Base-by-base conservation (phyloP, 306 rosid species). In the Lotus japonicus region DNA sequence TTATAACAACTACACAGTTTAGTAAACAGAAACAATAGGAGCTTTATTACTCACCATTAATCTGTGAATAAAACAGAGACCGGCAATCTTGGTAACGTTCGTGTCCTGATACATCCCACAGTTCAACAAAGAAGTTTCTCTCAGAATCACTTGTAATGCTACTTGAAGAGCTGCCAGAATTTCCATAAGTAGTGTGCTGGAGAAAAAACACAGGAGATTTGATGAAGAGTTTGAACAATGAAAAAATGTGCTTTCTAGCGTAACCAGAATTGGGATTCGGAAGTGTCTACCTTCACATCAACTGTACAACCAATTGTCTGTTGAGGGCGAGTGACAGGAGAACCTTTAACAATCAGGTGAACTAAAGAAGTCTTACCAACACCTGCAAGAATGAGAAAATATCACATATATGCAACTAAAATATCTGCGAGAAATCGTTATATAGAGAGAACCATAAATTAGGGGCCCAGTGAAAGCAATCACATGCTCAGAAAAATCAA, bases 31-130 rank as follows among this genome's bases (percentile, higher is more conserved):
- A 10, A 68, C 21, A 48, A 48, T 64, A 66, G 44, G 35, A 71
- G 39, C 14, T 18, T 53, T 45, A 45, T 67, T 52, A 71, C 89
- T 77, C 74, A 85, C 99, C 99, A 83, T 90, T 95, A 43, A 88
- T 83, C 82, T 95, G 99, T 19, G 96, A 82, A 81, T 87, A 95
- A 75, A 95, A 95, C 68, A 90, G 95, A 71, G 95, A 87, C 53
- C 96, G 90, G 21, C 95, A 95, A 64, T 95, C 96, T 84, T 88
- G 87, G 86, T 95, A 95, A 61, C 96, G 90, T 11, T 95, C 99
- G 73, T 90, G 99, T 52, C 99, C 99, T 18, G 95, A 90, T 55
- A 95, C 90, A 85, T 95, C 99, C 99, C 99, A 95, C 46, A 95
- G 92, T 79, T 95, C 99, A 64, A 95, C 82, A 33, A 95, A 95